Evolutionary conservation across 805 yeast genomes (phyloP).

Genomic region (Hyphopichia homilentoma): DNA sequence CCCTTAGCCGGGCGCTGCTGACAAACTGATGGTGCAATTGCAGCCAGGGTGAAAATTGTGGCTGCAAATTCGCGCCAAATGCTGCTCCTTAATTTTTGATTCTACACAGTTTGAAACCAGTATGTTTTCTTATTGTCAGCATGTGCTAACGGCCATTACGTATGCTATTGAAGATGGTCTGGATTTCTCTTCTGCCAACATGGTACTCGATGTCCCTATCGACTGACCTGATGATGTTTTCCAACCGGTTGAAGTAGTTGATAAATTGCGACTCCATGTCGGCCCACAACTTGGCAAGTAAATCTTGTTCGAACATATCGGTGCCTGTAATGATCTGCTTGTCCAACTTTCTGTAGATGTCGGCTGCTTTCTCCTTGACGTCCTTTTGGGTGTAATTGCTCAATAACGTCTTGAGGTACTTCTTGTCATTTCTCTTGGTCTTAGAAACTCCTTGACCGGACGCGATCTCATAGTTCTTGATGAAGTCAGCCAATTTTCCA

Average conservation of each 20-base stretch:
- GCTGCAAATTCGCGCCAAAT: too few species aligned
- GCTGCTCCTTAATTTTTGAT: too few species aligned
- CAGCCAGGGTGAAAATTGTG: too few species aligned
- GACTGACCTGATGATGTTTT: constrained; percentile 46
- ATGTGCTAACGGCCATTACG: too few species aligned
- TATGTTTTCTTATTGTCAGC: too few species aligned
- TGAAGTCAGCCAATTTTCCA: constrained; percentile 65
- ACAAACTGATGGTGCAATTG: too few species aligned
- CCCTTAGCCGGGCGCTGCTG: too few species aligned
- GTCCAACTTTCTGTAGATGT: constrained; percentile 53
- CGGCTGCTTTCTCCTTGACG: constrained; percentile 49
- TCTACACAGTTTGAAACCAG: too few species aligned
- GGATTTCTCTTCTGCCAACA: constrained; percentile 54
- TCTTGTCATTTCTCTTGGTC: constrained; percentile 62
- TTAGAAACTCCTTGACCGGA: constrained; percentile 47
- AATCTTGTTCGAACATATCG: constrained; percentile 46
- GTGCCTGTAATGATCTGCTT: constrained; percentile 45
- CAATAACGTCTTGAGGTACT: constrained; percentile 55
- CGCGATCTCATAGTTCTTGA: constrained; percentile 58
- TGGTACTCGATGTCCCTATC: constrained; percentile 52
- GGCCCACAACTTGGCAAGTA: constrained; percentile 65
- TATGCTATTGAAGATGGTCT: constrained; percentile 55
- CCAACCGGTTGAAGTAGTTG: constrained; percentile 51
- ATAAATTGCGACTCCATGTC: constrained; percentile 64
- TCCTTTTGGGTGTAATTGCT: constrained; percentile 57